Evolutionary conservation across 1,284 basidiomycete genomes (phyloP), one percentile per base, ranked within the genome.

Genomic region (Ceratobasidium theobromae): DNA sequence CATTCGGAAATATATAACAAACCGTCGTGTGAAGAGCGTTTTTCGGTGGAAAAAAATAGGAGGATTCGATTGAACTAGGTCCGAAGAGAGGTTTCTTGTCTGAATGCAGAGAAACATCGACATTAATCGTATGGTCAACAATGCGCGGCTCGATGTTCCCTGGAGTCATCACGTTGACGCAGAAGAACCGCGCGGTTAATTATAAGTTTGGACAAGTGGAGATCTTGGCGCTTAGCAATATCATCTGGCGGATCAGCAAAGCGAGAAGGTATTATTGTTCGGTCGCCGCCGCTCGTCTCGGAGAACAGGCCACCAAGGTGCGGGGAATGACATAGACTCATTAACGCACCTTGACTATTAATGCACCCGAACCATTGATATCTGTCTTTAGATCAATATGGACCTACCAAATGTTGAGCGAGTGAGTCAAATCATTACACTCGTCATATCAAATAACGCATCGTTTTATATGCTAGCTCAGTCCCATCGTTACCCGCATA

Each of bases 401-500:
- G 58, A 64, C 6, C 48, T 64, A 6, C 48, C 48, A 8, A 52
- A 52, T 18, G 30, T 64, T 32, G 48, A 64, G 18, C 58, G 18
- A 30, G 58, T 52, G 8, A 23, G 58, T 64, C 21, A 14, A 28
- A 41, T 27, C 11, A 14, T 27, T 5, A 9, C 32, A 1, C 32
- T 35, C 16, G 3, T 28, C 30, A 18, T 11, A 3, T 33, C 18
- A 51, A 16, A 38, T 49, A 48, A 25, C 45, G 4, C 21, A 16
- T 49, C 18, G n/a, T 46, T 32, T 12, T 6, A 18, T 58, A 21
- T 28, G 53, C 4, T 30, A 90, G 88, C 76, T 91, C 51, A 88
- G 84, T 71, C 79, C 82, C 43, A 79, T 80, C 67, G 84, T 90
- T 0, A 77, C 85, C 12, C 80, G 89, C 69, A 78, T 91, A 16